Evolutionary conservation across 352 stramenopile species (phyloP).

Genomic region (Phytophthora citrophthora): DNA sequence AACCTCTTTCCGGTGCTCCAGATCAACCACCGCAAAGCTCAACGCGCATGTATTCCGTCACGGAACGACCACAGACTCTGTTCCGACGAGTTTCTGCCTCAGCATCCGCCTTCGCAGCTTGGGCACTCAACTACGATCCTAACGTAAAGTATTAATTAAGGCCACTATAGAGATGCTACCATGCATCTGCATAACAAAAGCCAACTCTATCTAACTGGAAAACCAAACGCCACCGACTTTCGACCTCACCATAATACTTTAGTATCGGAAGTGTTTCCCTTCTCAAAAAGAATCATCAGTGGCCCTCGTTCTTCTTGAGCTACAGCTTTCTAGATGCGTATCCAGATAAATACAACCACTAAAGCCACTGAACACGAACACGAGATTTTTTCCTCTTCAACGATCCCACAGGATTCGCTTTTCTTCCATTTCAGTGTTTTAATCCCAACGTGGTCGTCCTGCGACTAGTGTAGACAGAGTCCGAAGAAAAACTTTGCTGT

Average conservation of each 20-base stretch:
- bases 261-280: too few relatives aligned
- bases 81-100: slow-evolving; percentile 38
- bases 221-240: too few relatives aligned
- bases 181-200: too few relatives aligned
- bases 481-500: slow-evolving; percentile 20
- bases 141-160: slow-evolving; percentile 34
- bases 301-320: too few relatives aligned
- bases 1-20: slow-evolving; percentile 12
- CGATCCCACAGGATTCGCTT: slow-evolving; percentile 14
- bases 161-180: too few relatives aligned
- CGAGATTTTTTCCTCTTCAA: slow-evolving; percentile 21
- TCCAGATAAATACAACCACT: too few relatives aligned
- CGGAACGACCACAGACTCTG: slow-evolving; percentile 31
- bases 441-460: slow-evolving; percentile 14
- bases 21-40: slow-evolving; percentile 15
- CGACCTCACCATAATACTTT: too few relatives aligned
- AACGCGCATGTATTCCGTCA: slow-evolving; percentile 39
- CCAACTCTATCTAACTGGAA: too few relatives aligned
- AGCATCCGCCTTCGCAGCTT: slow-evolving; percentile 36
- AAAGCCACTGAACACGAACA: too few relatives aligned
- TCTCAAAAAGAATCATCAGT: too few relatives aligned
- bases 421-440: slow-evolving; percentile 31
- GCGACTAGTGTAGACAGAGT: slow-evolving; percentile 2
- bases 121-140: slow-evolving; percentile 43
- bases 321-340: too few relatives aligned